Base-by-base conservation (phyloP, 164 flowering plant genomes). In the Tinospora cordifolia region DNA sequence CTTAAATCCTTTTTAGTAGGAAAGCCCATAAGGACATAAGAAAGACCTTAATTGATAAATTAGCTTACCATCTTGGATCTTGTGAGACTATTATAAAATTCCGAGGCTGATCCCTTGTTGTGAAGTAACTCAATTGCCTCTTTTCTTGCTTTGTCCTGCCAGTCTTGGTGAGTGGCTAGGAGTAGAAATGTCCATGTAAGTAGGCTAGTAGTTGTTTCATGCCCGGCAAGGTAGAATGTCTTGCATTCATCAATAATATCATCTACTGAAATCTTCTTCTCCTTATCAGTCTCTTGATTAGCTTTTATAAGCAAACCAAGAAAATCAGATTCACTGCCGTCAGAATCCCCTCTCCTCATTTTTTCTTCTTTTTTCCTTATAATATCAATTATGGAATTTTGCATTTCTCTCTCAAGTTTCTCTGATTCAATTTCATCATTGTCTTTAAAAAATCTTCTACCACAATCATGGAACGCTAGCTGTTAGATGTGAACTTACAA, bases 201-300 rank as follows among this genome's bases (percentile, higher is more conserved):
- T 47, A 77, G 69, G 6, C 74, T 67, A 11, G 77, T 62, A 6
- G 83, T 79, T 0, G 86, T 83, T 79, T 86, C 87, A 46, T 86
- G 86, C 54, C 87, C 87, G 0, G 85, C 87, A 36, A 83, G 44
- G 68, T 81, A 84, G 62, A 86, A 83, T 26, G 83, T 80, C 75
- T 83, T 86, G 82, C 89, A 86, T 65, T 86, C 84, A 63, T 81
- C 85, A 24, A 83, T 81, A 17, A 85, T 13, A 11, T 83, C 86
- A 22, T 83, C 74, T 47, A 76, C 54, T 2, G 82, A 54, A 21
- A 83, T 75, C 69, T 69, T 75, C 51, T 65, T 46, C 39, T 25
- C 68, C 36, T 57, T 25, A 63, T 80, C 81, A 1, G 40, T 10
- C 5, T 75, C 77, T 24, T 75, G 66, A 36, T 70, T 38, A 12